A percentile compares a stretch with the other conserved stretches of the same genome.
phyloP scores from a whole-genome alignment of 352 stramenopile species.

The Thalassiosira hispida region DNA sequence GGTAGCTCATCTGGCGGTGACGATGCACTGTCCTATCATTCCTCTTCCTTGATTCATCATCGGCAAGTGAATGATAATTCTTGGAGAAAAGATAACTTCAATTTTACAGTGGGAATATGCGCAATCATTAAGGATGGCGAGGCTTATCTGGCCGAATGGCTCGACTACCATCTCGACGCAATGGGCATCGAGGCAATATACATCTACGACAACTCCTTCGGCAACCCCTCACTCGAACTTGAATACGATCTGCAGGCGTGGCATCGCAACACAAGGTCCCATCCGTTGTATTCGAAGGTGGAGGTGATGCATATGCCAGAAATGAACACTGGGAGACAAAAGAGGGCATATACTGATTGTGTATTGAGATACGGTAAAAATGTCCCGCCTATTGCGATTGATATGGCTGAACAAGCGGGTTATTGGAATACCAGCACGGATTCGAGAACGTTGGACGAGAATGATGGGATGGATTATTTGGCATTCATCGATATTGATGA shows the following conservation, averaged over 20 bases:
- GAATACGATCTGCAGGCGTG: conserved; percentile 13
- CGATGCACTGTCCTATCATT: too few species aligned
- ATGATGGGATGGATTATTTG: conserved; percentile 6
- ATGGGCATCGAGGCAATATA: not conserved
- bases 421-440: not conserved
- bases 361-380: not conserved
- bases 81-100: not conserved
- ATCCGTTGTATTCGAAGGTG: conserved; percentile 10
- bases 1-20: too few species aligned
- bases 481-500: conserved; percentile 9
- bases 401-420: too few species aligned
- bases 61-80: too few species aligned
- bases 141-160: not conserved
- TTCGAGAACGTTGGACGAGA: not conserved
- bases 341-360: conserved; percentile 10
- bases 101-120: not conserved
- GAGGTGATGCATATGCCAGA: not conserved
- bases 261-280: conserved; percentile 18
- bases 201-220: conserved; percentile 1
- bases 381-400: not conserved
- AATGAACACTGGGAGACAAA: not conserved
- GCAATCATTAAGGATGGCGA: not conserved
- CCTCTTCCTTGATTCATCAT: too few species aligned
- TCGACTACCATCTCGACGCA: not conserved
- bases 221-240: too few species aligned